Base-by-base conservation (phyloP, 495 filamentous ascomycete species). In the Pyronema omphalodes region DNA sequence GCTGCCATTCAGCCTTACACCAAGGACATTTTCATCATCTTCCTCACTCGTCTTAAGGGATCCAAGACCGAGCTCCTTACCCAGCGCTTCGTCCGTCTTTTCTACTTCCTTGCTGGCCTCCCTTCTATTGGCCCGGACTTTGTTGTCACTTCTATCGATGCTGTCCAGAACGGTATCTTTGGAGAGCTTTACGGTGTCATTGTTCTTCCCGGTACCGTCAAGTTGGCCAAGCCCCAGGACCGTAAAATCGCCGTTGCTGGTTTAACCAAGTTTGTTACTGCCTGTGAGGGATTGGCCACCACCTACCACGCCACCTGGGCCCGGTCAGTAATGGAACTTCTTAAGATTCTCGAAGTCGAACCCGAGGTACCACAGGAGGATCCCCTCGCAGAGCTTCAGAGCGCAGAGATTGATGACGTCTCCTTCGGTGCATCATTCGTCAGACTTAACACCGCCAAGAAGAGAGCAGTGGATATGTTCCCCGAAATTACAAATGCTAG, bases 341-440 rank as follows among this genome's bases (percentile, higher is more conserved):
- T 96, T 11, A 86, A 86, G 66, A 76, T 95, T 11, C 75, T 99
- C 4, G 79, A 88, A 61, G 86, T 89, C 67, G 84, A 88, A 6
- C 88, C 89, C 4, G 71, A 83, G 52, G 80, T 85, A 6, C 69
- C 76, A 8, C 66, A 76, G 44, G 88, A 94, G 55, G 87, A 93
- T 52, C 64, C 81, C 18, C 78, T 88, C 58, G 73, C 76, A 12
- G 64, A 69, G 18, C 43, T 64, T 7, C 53, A 62, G 8, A 88
- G 93, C 61, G 80, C 83, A 8, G 91, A 96, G 60, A 82, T 91
- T 44, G 91, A 98, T 58, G 89, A 98, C 65, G 78, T 94, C 63
- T 80, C 83, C 49, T 99, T 96, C 60, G 93, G 89, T 9, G 79
- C 93, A 43, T 87, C 86, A 0, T 99, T 93, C 69, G 95, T 91